Evolutionary conservation across 257 asterid species (phyloP).

Genomic region (Rubia yunnanensis): DNA sequence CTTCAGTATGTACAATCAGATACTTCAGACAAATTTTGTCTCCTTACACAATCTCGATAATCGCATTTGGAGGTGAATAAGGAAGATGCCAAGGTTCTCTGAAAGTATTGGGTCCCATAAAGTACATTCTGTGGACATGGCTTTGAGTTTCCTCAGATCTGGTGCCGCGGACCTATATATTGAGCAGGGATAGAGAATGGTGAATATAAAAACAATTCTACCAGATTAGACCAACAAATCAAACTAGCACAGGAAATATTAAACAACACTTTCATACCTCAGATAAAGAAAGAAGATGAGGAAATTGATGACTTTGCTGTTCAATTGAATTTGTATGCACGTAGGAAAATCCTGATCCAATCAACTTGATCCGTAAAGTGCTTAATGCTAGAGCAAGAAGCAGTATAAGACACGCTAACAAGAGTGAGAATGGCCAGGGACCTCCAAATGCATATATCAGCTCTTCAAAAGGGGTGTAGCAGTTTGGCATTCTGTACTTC

Average conservation of each 20-base stretch:
- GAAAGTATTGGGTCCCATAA: constrained; percentile 94
- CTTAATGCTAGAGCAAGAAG: constrained; percentile 56
- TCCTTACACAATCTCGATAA: constrained; percentile 86
- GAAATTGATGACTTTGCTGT: constrained; percentile 62
- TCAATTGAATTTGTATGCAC: constrained; percentile 47
- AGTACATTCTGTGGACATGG: constrained; percentile 91
- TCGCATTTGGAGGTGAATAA: constrained; percentile 81
- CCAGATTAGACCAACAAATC: not conserved
- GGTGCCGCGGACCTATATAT: constrained; percentile 74
- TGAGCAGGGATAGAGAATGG: not conserved
- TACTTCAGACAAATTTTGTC: constrained; percentile 8
- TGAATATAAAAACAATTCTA: constrained; percentile 4
- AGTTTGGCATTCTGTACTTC: constrained; percentile 72
- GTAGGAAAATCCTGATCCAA: constrained; percentile 62
- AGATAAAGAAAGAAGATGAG: constrained; percentile 87
- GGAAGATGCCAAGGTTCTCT: constrained; percentile 99
- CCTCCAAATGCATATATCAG: constrained; percentile 87
- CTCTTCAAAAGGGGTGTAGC: constrained; percentile 94
- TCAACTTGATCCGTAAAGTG: constrained; percentile 66
- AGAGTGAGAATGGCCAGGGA: constrained; percentile 77
- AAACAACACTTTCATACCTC: constrained; percentile 45
- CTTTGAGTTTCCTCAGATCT: constrained; percentile 78
- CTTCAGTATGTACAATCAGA: not conserved
- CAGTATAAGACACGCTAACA: constrained; percentile 54
- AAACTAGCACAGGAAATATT: not conserved